Evolutionary conservation across 495 filamentous ascomycete genomes (phyloP).

Genomic region (Xylaria longipes): DNA sequence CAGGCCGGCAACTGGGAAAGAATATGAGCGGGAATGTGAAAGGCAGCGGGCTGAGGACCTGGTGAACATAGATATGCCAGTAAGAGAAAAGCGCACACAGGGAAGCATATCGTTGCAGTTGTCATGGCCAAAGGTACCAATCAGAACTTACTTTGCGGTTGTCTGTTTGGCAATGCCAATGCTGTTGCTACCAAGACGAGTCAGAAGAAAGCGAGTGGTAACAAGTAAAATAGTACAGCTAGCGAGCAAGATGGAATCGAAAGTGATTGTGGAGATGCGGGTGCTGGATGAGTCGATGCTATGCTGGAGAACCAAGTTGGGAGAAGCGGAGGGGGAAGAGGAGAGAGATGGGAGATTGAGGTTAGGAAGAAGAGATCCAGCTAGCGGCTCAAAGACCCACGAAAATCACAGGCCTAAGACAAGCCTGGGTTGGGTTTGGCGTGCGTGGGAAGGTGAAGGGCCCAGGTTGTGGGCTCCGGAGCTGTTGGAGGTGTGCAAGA

Average conservation of each 20-base stretch:
- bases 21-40: not conserved
- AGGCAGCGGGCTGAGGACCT: not conserved
- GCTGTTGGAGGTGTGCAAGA: no score
- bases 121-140: not conserved
- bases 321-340: conserved; percentile 39
- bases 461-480: not conserved
- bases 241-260: conserved; percentile 59
- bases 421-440: not conserved
- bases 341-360: conserved; percentile 10
- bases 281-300: conserved; percentile 56
- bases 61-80: not conserved
- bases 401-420: conserved; percentile 7
- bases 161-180: conserved; percentile 42
- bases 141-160: conserved; percentile 33
- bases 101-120: not conserved
- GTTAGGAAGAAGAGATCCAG: conserved; percentile 11
- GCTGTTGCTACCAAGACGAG: conserved; percentile 56
- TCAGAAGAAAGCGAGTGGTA: conserved; percentile 57
- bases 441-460: conserved; percentile 9
- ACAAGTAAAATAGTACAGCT: conserved; percentile 62
- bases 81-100: no score
- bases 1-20: not conserved
- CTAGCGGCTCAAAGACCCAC: not conserved
- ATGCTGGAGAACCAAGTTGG: conserved; percentile 53
- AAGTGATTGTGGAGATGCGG: conserved; percentile 52